These are phyloP conservation scores for Dothistroma septosporum DNA, from an alignment of 2,329 filamentous ascomycete genomes.

Conservation along the genomic window DNA sequence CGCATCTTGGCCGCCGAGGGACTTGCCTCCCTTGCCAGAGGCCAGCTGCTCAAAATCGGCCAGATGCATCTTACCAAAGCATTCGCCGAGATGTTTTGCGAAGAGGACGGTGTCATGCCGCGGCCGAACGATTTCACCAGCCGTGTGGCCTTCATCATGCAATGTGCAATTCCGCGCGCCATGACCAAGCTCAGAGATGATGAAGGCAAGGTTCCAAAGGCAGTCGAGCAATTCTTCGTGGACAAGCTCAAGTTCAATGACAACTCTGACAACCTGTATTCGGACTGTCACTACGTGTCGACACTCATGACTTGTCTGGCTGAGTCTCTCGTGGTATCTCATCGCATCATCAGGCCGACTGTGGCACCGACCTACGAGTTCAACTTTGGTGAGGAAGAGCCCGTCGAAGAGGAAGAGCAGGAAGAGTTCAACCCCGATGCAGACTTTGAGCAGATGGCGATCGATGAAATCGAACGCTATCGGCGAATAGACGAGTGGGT, in stretches of 20 bases:
- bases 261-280: conserved; percentile 81
- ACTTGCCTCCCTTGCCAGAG: conserved; percentile 62
- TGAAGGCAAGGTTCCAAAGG: conserved; percentile 70
- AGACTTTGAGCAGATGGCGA: conserved; percentile 52
- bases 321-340: conserved; percentile 47
- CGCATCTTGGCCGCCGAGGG: conserved; percentile 77
- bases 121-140: conserved; percentile 88
- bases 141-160: conserved; percentile 77
- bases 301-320: conserved; percentile 66
- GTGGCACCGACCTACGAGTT: conserved; percentile 27
- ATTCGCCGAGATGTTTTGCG: conserved; percentile 85
- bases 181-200: conserved; percentile 73
- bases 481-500: conserved; percentile 64
- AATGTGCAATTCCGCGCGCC: conserved; percentile 75
- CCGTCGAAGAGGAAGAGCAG: conserved; percentile 47
- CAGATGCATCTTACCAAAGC: conserved; percentile 78
- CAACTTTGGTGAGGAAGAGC: conserved; percentile 45
- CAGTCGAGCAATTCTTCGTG: conserved; percentile 77
- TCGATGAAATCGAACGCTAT: conserved; percentile 60
- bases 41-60: conserved; percentile 68
- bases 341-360: conserved; percentile 26
- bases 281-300: conserved; percentile 84
- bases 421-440: conserved; percentile 46
- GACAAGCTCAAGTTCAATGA: conserved; percentile 92
- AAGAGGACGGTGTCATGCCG: conserved; percentile 61